Evolutionary conservation across 139 green algal species (phyloP), one percentile per base, ranked within the genome.

Genomic region (Tetraselmis chui): DNA sequence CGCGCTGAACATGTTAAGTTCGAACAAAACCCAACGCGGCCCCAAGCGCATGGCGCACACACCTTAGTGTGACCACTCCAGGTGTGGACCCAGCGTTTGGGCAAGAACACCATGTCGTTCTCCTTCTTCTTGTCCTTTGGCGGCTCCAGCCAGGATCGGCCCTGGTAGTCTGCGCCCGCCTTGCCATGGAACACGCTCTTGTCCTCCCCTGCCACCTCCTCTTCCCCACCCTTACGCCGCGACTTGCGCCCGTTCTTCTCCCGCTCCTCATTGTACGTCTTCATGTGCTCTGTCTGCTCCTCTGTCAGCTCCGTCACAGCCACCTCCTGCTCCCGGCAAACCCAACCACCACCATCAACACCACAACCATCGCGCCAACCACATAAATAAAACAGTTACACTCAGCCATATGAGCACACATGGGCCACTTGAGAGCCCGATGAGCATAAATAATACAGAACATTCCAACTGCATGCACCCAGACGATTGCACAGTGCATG

Each of bases 1-100:
- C n/a, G n/a, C n/a, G n/a, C n/a, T n/a, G n/a, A n/a, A n/a, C n/a
- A n/a, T n/a, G n/a, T n/a, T n/a, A n/a, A n/a, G n/a, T n/a, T n/a
- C n/a, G n/a, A n/a, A n/a, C n/a, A n/a, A n/a, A n/a, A n/a, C n/a
- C n/a, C n/a, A n/a, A n/a, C n/a, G n/a, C n/a, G n/a, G n/a, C n/a
- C n/a, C 18, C 45, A 67, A 25, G 45, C 45, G 5, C 45, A 67
- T 67, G 45, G 45, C 45, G 45, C 18, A 5, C 45, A 18, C 45
- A 87, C 94, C 85, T 98, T 97, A 32, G 89, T 96, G 91, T 99
- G 96, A 0, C 94, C 97, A 0, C 67, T 88, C 93, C 93, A 99
- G 22, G 94, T 96, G 90, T 98, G 95, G 0, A 99, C 86, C 85
- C 87, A 94, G 29, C 91, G 84, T 91, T 99, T 98, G 76, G 97